Base-by-base conservation (phyloP, 768 basidiomycete species). In the Russula earlei region DNA sequence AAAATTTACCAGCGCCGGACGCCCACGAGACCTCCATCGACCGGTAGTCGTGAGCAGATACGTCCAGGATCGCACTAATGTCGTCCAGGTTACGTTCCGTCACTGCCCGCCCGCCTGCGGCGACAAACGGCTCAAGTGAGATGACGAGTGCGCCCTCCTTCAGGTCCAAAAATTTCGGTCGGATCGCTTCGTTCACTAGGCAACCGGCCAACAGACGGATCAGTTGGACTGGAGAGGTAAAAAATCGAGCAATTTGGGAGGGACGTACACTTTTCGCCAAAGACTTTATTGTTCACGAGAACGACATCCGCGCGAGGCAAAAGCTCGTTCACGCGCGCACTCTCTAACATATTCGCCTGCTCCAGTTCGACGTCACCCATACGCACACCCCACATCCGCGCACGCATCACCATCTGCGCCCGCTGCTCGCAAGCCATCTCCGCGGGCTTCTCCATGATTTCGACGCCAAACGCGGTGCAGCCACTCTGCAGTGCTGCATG, bases 81-180 rank as follows among this genome's bases (percentile, higher is more conserved):
- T 89, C 87, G 66, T 86, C 81, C 41, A 84, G 85, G 62, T 92
- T 95, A 43, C 87, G 85, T 63, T 91, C 85, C 0, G 87, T 91
- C 55, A 96, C 17, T 3, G 37, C 74, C 36, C 88, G 81, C 41
- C 84, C 85, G 62, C 85, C 74, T 22, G 72, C 69, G 0, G 84
- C 79, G 54, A 93, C 84, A 60, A 91, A 96, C 1, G 92, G 91
- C 56, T 85, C 82, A 17, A 99, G 72, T 19, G 90, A 92, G 36
- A 98, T 80, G 45, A 99, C 87, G 46, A 84, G 84, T 0, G 93
- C 91, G 19, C 91, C 90, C 56, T 95, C 91, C 66, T 92, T 96
- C 57, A 98, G 74, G 66, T 99, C 96, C 52, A 99, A 74, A 70
- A 98, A 98, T 65, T 91, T 87, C 27, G 87, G 84, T 43, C 87